Evolutionary conservation across 176 grass and related monocot species (phyloP).

Genomic region (Bonia amplexicaulis): DNA sequence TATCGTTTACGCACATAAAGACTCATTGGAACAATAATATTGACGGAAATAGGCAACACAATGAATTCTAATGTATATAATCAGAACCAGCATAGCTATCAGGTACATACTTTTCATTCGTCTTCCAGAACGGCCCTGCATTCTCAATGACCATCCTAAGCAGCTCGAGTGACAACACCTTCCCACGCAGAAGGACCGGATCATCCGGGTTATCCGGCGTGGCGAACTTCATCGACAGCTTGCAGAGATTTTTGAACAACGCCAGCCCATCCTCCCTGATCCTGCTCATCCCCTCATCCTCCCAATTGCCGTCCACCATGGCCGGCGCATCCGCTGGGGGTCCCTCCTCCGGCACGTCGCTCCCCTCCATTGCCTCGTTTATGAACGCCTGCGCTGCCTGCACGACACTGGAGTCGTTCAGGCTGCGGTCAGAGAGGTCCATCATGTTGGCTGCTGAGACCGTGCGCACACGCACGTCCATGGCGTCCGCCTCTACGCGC

Average conservation of each 20-base stretch:
- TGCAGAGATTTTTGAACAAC: conserved; percentile 90
- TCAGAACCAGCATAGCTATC: background rate
- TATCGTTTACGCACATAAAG: background rate
- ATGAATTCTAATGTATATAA: background rate
- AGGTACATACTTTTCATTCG: conserved; percentile 56
- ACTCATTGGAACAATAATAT: background rate
- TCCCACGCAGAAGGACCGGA: conserved; percentile 73
- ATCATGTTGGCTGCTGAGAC: conserved; percentile 87
- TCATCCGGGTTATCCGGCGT: conserved; percentile 66
- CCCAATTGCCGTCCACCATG: conserved; percentile 11
- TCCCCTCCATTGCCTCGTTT: conserved; percentile 85
- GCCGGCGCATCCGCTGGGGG: background rate
- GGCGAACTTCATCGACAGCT: conserved; percentile 90
- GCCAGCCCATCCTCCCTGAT: conserved; percentile 76
- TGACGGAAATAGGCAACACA: background rate
- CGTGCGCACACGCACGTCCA: conserved; percentile 57
- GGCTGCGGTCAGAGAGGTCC: conserved; percentile 90
- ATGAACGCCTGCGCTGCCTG: conserved; percentile 80
- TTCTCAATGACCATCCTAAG: conserved; percentile 78
- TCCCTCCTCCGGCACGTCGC: conserved; percentile 23
- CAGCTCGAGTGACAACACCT: conserved; percentile 87
- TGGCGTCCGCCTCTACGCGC: conserved; percentile 54
- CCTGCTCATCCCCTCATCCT: conserved; percentile 44
- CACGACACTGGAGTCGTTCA: conserved; percentile 87
- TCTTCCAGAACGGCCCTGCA: conserved; percentile 75